Evolutionary conservation across 83 land plant genomes (phyloP), one percentile per base, ranked within the genome.

Genomic region (Picea abies): DNA sequence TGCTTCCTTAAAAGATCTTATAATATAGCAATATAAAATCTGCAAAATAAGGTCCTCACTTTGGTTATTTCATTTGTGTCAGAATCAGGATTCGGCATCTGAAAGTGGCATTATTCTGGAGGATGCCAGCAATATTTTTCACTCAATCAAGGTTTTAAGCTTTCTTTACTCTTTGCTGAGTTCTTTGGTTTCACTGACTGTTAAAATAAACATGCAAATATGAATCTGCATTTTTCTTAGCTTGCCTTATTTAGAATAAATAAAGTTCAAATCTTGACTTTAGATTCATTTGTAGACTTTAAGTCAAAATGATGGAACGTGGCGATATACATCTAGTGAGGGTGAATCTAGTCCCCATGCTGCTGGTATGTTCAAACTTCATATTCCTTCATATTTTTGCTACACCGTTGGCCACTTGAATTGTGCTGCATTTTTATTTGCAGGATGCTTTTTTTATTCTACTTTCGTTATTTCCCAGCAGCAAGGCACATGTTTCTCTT

Each of bases 261-360:
- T 82, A 47, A 76, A 15, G 44, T 65, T 5, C 22, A 44, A 60
- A 2, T 41, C 7, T 67, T 29, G 49, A 75, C 4, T 2, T 82
- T 52, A 19, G 16, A 16, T 37, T 29, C 14, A 7, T 84, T 85
- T 19, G 78, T 87, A 93, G 95, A 83, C 89, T 58, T 86, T 93
- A 19, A 90, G 95, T 80, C 93, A 90, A 65, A 93, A 91, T 89
- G 95, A 90, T 87, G 95, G 95, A 61, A 89, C 91, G 78, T 93
- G 95, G 95, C 89, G 90, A 15, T 89, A 82, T 67, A 79, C 86
- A 85, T 86, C 90, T 15, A 87, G 81, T 37, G 83, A 82, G 63
- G 89, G 91, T 69, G 91, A 93, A 82, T 89, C 93, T 69, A 93
- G 95, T 80, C 86, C 88, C 26, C 80, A 76, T 86, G 92, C 93